Evolutionary conservation across 768 basidiomycete genomes (phyloP).

Genomic region (Lepiota venenata): DNA sequence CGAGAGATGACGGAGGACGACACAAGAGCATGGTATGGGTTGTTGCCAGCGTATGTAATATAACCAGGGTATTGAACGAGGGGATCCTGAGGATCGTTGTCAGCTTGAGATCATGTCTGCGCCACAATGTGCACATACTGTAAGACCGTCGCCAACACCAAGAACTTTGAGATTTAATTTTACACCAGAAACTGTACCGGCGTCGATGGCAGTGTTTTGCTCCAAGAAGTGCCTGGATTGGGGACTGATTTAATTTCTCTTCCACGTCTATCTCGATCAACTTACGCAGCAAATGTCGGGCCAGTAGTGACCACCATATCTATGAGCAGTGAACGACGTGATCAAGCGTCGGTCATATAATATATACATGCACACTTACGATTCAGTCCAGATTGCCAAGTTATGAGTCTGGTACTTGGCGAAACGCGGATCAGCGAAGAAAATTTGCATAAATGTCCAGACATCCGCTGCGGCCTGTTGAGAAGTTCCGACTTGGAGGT

Average conservation of each 20-base stretch:
- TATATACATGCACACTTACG: slow-evolving; percentile 29
- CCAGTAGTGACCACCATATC: slow-evolving; percentile 74
- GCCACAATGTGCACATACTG: slow-evolving; percentile 29
- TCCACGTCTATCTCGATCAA: not conserved
- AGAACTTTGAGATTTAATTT: slow-evolving; percentile 57
- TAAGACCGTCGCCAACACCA: slow-evolving; percentile 62
- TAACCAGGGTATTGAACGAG: slow-evolving; percentile 58
- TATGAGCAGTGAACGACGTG: slow-evolving; percentile 17
- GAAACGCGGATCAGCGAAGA: slow-evolving; percentile 53
- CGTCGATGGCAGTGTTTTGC: slow-evolving; percentile 55
- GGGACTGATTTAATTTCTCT: not conserved
- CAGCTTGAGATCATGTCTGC: not conserved
- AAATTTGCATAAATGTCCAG: slow-evolving; percentile 64
- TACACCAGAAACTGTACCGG: slow-evolving; percentile 40
- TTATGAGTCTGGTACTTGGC: slow-evolving; percentile 39
- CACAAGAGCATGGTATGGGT: slow-evolving; percentile 56
- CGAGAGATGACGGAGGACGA: slow-evolving; percentile 33
- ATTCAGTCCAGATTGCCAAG: slow-evolving; percentile 65
- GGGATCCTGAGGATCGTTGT: slow-evolving; percentile 27
- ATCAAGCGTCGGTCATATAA: not conserved
- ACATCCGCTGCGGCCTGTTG: slow-evolving; percentile 51
- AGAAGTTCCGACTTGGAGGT: slow-evolving; percentile 45
- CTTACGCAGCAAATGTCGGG: slow-evolving; percentile 58
- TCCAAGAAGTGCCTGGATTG: slow-evolving; percentile 45
- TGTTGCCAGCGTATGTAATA: slow-evolving; percentile 49